Base-by-base conservation (phyloP, 768 basidiomycete species). In the Trametes cingulata region DNA sequence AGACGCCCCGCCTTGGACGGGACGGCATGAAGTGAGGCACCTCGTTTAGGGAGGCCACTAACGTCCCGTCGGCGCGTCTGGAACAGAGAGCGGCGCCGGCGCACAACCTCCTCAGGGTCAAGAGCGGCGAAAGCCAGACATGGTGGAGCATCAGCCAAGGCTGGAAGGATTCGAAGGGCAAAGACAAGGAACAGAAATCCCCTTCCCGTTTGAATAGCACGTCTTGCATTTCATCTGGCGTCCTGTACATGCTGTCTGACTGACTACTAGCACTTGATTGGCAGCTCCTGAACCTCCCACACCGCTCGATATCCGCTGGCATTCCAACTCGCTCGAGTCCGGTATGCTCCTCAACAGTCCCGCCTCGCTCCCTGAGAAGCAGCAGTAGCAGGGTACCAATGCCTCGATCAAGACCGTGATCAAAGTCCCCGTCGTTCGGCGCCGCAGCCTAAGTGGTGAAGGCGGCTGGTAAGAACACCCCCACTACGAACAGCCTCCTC, bases 91-190 rank as follows among this genome's bases (percentile, higher is more conserved):
- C 57, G 45, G 61, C 56, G 67, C 67, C 69, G 61, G 62, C 49
- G 61, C 64, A 58, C 45, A 61, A 67, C 19, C 43, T 69, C 59
- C 67, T 75, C 56, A 77, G 77, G 67, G 62, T 76, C 55, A 82
- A 80, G 71, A 69, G 60, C 25, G 79, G 80, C 42, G 77, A 80
- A 61, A 83, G 78, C 66, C 79, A 80, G 67, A 88, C 85, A 71
- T 93, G 90, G 90, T 93, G 90, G 91, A 92, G 82, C 62, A 85
- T 93, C 59, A 85, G 88, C 6, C 75, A 88, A 13, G 88, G 88
- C 10, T 74, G 87, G 65, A 91, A 86, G 68, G 90, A 89, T 56
- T 85, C 83, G 17, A 89, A 90, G 70, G 85, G 86, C 67, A 83
- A 82, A 72, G 78, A 74, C 15, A 80, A 79, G 63, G 72, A 76